Evolutionary conservation across 805 yeast species (phyloP).

Genomic region (Clavispora santaluciae): DNA sequence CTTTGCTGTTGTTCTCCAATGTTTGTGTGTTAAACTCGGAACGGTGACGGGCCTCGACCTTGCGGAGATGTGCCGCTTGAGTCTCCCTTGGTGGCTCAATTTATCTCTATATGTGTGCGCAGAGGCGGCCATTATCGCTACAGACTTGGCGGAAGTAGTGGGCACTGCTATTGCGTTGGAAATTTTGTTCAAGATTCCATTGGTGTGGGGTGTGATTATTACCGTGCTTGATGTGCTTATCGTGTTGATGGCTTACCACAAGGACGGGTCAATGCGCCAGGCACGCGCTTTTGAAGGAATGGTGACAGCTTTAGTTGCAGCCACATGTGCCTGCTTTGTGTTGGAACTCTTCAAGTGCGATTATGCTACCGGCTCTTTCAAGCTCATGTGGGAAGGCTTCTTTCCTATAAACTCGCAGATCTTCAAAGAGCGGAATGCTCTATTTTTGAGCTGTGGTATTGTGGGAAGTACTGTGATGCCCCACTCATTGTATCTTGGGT

Average conservation of each 20-base stretch:
- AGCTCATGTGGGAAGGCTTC: slow-evolving; percentile 58
- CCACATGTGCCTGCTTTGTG: slow-evolving; percentile 73
- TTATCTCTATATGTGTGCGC: slow-evolving; percentile 62
- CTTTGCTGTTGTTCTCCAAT: slow-evolving; percentile 79
- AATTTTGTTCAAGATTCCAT: slow-evolving; percentile 70
- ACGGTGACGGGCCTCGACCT: slow-evolving; percentile 86
- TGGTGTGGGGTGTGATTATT: slow-evolving; percentile 67
- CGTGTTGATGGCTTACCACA: slow-evolving; percentile 71
- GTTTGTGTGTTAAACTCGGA: slow-evolving; percentile 79
- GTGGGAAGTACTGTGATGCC: slow-evolving; percentile 48
- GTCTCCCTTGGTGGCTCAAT: slow-evolving; percentile 66
- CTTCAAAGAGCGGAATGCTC: slow-evolving; percentile 33
- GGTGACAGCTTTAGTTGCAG: slow-evolving; percentile 64
- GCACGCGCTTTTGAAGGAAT: slow-evolving; percentile 74
- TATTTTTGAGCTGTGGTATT: slow-evolving; percentile 41
- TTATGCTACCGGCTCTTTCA: slow-evolving; percentile 49
- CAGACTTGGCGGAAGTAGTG: slow-evolving; percentile 91
- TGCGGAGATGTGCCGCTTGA: slow-evolving; percentile 75
- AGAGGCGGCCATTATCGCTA: slow-evolving; percentile 84
- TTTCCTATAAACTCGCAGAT: slow-evolving; percentile 46
- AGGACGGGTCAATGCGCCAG: slow-evolving; percentile 67
- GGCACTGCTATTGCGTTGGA: slow-evolving; percentile 87
- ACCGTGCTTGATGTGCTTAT: slow-evolving; percentile 80
- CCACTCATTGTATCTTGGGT: slow-evolving; percentile 40
- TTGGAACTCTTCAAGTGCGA: slow-evolving; percentile 55